Evolutionary conservation across 23 red algal genomes (phyloP).

Genomic region (Cyanidiococcus yangmingshanensis): DNA sequence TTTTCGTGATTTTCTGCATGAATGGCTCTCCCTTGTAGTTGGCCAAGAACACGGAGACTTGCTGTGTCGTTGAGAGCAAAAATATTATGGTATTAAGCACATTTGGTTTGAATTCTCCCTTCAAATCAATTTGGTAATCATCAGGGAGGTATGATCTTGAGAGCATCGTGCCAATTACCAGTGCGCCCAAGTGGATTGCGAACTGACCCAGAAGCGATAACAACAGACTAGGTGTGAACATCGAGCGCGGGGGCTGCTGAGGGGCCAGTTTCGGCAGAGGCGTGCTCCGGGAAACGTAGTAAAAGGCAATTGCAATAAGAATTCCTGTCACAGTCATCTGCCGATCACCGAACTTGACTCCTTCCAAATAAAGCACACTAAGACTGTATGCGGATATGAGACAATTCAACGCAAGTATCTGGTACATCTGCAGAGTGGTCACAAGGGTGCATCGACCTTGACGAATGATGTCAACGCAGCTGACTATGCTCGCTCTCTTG

Average conservation of each 20-base stretch:
- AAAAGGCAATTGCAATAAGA: constrained; percentile 58
- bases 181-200: constrained; percentile 50
- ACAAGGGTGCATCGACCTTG: constrained; percentile 96
- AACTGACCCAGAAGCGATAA: constrained; percentile 86
- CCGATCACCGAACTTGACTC: constrained; percentile 76
- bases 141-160: constrained; percentile 24
- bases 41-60: constrained; percentile 60
- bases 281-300: constrained; percentile 69
- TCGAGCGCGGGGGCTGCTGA: constrained; percentile 54
- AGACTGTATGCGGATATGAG: constrained; percentile 84
- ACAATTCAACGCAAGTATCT: constrained; percentile 94
- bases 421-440: constrained; percentile 97
- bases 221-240: constrained; percentile 73
- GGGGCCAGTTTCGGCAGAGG: constrained; percentile 71
- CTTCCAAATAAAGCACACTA: constrained; percentile 84
- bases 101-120: constrained; percentile 67
- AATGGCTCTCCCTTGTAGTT: constrained; percentile 94
- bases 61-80: constrained; percentile 78
- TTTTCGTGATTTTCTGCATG: constrained; percentile 77
- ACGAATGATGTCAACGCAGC: constrained; percentile 71
- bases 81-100: constrained; percentile 89
- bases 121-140: constrained; percentile 28
- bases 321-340: constrained; percentile 85
- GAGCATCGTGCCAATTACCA: constrained; percentile 35
- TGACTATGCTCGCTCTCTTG: constrained; percentile 73